Percentiles rank a stretch among this genome's conserved stretches.
These are phyloP conservation scores for Hemileccinum impolitum DNA, from an alignment of 768 basidiomycete genomes.

Conservation along the genomic window DNA sequence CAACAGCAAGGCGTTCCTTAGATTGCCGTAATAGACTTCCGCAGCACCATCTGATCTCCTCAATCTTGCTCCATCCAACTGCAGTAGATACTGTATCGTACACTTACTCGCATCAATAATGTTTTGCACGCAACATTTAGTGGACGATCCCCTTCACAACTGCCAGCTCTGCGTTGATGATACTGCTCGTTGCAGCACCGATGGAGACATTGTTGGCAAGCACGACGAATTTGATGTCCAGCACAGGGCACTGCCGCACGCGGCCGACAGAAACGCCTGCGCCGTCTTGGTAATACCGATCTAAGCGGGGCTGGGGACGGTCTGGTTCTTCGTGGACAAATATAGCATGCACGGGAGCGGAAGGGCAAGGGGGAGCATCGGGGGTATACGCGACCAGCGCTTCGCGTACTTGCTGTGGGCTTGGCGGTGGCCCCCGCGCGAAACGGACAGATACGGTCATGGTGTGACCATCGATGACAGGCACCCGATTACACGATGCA, in stretches of 20 bases:
- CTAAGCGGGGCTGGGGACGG: conserved; percentile 90
- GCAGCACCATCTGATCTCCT: conserved; percentile 12
- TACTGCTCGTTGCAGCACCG: conserved; percentile 93
- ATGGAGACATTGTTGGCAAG: conserved; percentile 92
- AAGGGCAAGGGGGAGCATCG: conserved; percentile 78
- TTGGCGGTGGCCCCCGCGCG: conserved; percentile 72
- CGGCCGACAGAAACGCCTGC: conserved; percentile 90
- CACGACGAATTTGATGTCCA: conserved; percentile 95
- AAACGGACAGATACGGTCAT: conserved; percentile 90
- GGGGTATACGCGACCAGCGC: conserved; percentile 72
- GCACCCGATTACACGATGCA: conserved; percentile 91
- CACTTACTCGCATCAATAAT: neutral
- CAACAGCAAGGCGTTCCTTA: neutral
- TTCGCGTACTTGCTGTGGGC: conserved; percentile 82
- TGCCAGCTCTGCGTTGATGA: conserved; percentile 98
- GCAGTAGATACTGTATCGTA: conserved; percentile 14
- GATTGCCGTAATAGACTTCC: conserved; percentile 5
- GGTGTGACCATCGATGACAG: conserved; percentile 94
- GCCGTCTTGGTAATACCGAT: conserved; percentile 86
- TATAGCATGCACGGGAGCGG: conserved; percentile 80
- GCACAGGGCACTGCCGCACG: conserved; percentile 83
- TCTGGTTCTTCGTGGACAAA: conserved; percentile 92
- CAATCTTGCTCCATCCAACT: neutral
- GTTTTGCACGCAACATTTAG: neutral
- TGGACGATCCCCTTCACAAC: conserved; percentile 63